These are phyloP conservation scores for Lachnum nothofagi DNA, from an alignment of 2,329 filamentous ascomycete genomes.

Conservation along the genomic window DNA sequence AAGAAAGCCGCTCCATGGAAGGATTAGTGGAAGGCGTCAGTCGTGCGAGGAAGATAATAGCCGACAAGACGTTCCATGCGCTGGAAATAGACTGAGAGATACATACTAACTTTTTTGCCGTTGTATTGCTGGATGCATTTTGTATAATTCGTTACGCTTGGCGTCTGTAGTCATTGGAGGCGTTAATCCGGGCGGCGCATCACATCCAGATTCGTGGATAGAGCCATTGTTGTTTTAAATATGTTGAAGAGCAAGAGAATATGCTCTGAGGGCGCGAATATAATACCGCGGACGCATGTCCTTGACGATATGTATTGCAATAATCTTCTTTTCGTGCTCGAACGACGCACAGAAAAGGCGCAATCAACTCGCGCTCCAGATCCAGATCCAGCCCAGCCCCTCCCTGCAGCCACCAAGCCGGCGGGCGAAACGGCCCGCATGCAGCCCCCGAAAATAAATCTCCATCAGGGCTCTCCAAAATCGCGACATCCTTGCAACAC, in stretches of 20 bases:
- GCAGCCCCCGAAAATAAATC: slow-evolving; percentile 1
- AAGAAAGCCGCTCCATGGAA: slow-evolving; percentile 28
- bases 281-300: too few species aligned
- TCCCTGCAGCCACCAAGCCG: too few species aligned
- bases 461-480: too few species aligned
- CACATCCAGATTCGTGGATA: background rate
- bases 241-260: too few species aligned
- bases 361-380: too few species aligned
- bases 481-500: background rate
- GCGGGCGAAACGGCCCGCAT: slow-evolving; percentile 11
- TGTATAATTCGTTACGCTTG: background rate
- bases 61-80: slow-evolving; percentile 18
- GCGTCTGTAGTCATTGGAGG: slow-evolving; percentile 4
- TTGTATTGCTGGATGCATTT: background rate
- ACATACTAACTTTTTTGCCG: background rate
- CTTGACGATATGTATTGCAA: too few species aligned
- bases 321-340: too few species aligned
- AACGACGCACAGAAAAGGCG: too few species aligned
- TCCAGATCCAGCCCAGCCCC: too few species aligned
- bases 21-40: slow-evolving; percentile 22
- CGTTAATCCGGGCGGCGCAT: slow-evolving; percentile 1
- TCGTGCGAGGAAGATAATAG: slow-evolving; percentile 19
- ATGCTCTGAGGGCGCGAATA: too few species aligned
- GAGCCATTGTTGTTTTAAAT: too few species aligned
- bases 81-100: slow-evolving; percentile 9